Base-by-base conservation (phyloP, 148 eudicot species). In the Cornus kousa region DNA sequence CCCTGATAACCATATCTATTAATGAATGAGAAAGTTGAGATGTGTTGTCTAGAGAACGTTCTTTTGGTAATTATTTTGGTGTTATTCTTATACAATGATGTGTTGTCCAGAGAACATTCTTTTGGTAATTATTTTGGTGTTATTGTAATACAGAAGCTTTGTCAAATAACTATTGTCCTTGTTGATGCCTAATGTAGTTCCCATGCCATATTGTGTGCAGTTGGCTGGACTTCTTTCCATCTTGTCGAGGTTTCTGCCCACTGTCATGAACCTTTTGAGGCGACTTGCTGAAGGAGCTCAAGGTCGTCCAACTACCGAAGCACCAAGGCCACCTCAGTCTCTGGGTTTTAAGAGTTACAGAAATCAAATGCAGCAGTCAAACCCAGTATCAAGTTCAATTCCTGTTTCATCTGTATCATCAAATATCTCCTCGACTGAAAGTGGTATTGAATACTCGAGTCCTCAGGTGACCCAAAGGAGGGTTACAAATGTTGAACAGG, bases 211-310 rank as follows among this genome's bases (percentile, higher is more conserved):
- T 31, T 59, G 39, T 77, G 16, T 76, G 70, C 84, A 85, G 87
- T 73, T 85, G 67, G 71, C 85, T 57, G 85, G 82, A 73, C 78
- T 85, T 60, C 71, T 85, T 37, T 77, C 85, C 40, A 35, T 85
- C 60, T 67, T 80, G 5, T 74, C 85, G 60, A 68, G 80, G 65
- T 79, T 82, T 80, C 55, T 82, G 31, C 87, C 85, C 22, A 76
- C 85, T 28, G 37, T 82, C 68, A 82, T 82, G 71, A 76, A 82
- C 73, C 60, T 85, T 67, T 65, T 85, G 24, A 79, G 76, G 71
- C 72, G 73, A 46, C 87, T 85, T 4, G 80, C 85, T 32, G 82
- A 77, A 57, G 82, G 79, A 72, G 84, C 79, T 48, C 70, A 74
- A 68, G 82, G 80, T 57, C 37, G 20, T 31, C 71, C 62, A 24